Evolutionary conservation across 2,329 filamentous ascomycete genomes (phyloP).

Genomic region (Penicillium sp.): DNA sequence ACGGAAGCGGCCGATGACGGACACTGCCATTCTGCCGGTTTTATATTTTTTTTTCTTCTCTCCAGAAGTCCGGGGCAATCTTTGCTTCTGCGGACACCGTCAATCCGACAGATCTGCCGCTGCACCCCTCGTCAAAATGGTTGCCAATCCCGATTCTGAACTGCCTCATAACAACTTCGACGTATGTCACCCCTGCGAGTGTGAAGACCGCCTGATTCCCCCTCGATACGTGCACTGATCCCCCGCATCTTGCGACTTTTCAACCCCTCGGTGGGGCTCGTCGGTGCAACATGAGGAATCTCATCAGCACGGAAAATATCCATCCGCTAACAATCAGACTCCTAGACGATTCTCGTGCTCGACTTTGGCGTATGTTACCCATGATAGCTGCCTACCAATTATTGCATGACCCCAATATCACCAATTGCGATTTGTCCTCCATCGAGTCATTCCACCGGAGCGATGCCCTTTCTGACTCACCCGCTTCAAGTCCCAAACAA

Average conservation of each 20-base stretch:
- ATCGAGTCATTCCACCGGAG: neutral
- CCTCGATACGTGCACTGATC: neutral
- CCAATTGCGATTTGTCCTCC: neutral
- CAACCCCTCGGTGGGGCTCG: neutral
- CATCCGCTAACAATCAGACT: conserved; percentile 5
- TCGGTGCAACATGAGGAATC: conserved; percentile 1
- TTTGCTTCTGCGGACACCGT: conserved; percentile 6
- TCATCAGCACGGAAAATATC: conserved; percentile 1
- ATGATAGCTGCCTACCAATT: neutral
- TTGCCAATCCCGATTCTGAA: conserved; percentile 10
- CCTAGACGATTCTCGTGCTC: conserved; percentile 2
- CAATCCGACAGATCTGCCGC: conserved; percentile 5
- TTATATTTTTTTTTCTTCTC: conserved; percentile 7
- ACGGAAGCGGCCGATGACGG: conserved; percentile 2
- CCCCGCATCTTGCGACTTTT: conserved; percentile 8
- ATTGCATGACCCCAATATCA: too few species aligned
- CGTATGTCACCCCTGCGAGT: conserved; percentile 9
- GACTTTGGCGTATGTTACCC: conserved; percentile 1
- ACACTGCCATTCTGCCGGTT: conserved; percentile 2
- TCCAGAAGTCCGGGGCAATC: conserved; percentile 1
- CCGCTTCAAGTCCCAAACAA: neutral
- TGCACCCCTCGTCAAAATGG: conserved; percentile 11
- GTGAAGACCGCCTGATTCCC: too few species aligned
- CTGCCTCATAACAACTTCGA: conserved; percentile 19
- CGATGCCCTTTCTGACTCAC: neutral